phyloP scores from a whole-genome alignment of 176 grass and related monocot species.

The Avena eriantha region DNA sequence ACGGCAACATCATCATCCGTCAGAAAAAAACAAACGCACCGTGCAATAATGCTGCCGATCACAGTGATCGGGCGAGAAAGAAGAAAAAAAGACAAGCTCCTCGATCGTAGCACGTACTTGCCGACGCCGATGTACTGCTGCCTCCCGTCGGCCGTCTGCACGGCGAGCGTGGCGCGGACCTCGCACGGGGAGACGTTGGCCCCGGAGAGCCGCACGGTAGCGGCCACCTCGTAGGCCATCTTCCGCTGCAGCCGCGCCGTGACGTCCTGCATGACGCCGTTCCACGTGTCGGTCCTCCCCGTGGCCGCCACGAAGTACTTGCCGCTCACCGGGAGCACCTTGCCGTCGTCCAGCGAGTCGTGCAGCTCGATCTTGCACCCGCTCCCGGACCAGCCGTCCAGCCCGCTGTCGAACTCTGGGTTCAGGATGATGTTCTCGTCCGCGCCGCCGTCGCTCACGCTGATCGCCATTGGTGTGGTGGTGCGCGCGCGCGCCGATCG shows the following conservation, averaged over 20 bases:
- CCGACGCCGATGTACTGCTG: conserved; percentile 82
- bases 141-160: conserved; percentile 66
- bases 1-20: background rate
- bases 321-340: conserved; percentile 62
- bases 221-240: conserved; percentile 63
- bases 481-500: background rate
- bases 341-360: conserved; percentile 77
- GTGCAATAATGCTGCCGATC: no score
- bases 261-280: conserved; percentile 88
- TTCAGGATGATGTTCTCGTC: conserved; percentile 89
- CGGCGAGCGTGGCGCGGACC: conserved; percentile 64
- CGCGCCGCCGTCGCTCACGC: conserved; percentile 34
- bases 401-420: conserved; percentile 83
- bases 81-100: background rate
- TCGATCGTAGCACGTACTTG: conserved; percentile 54
- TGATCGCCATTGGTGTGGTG: conserved; percentile 32
- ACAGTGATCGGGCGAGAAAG: background rate
- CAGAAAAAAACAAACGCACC: background rate
- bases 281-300: conserved; percentile 66
- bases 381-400: conserved; percentile 71
- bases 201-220: conserved; percentile 61
- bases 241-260: conserved; percentile 77
- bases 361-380: conserved; percentile 85
- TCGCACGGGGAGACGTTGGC: conserved; percentile 47
- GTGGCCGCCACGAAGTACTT: conserved; percentile 81